Conservation (phyloP, 768 basidiomycete genomes). For the Russula ochroleuca region DNA sequence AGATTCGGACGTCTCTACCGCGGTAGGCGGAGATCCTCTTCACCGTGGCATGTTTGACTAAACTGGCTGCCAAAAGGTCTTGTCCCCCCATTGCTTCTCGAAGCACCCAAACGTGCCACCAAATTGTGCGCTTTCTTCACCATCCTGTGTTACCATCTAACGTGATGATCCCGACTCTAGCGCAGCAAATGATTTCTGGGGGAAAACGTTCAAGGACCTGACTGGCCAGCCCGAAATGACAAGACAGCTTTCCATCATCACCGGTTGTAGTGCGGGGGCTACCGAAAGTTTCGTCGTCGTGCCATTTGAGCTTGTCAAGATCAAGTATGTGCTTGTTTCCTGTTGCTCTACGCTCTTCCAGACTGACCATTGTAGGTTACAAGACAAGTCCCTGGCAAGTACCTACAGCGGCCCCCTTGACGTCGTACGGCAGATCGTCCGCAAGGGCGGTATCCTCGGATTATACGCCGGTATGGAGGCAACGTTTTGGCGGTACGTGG, state of each 20-base stretch:
- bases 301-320: constrained; percentile 94
- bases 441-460: constrained; percentile 75
- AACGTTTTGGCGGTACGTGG: constrained; percentile 86
- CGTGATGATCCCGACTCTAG: constrained; percentile 16
- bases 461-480: constrained; percentile 95
- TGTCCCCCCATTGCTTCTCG: constrained; percentile 90
- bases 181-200: constrained; percentile 97
- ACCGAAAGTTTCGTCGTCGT: constrained; percentile 95
- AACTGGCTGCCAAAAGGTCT: constrained; percentile 49
- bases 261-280: constrained; percentile 92
- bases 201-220: constrained; percentile 61
- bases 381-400: constrained; percentile 73
- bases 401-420: constrained; percentile 90
- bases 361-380: constrained; percentile 48
- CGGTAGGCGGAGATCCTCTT: constrained; percentile 43
- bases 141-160: neutral
- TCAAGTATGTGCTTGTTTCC: constrained; percentile 48
- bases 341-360: neutral
- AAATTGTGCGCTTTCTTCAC: constrained; percentile 67
- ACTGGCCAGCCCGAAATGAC: constrained; percentile 82
- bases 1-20: constrained; percentile 84
- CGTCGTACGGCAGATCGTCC: constrained; percentile 75
- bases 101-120: constrained; percentile 97
- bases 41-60: neutral
- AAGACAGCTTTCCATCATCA: constrained; percentile 78